Evolutionary conservation across 352 stramenopile species (phyloP), one percentile per base, ranked within the genome.

Genomic region (Phytopythium boreale): DNA sequence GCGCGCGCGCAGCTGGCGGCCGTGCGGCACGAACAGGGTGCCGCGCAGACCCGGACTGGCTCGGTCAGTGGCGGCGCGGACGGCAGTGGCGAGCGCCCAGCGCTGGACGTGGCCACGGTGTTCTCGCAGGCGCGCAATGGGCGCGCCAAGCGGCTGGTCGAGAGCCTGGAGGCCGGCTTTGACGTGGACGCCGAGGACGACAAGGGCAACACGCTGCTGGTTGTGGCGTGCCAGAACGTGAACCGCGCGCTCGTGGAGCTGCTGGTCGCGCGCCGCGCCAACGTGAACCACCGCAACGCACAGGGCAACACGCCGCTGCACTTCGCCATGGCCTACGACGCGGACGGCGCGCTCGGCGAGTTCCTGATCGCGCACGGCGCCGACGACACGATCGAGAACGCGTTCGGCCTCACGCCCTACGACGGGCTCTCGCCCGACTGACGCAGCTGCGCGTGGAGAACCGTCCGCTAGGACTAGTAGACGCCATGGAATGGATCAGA

Each of bases 311-410:
- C 95, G 19, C 73, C 94, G 29, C 74, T 98, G 52, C 95, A 98
- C 67, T 98, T 96, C 64, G 95, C 95, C 7, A 97, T 98, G 86
- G 87, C 88, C 5, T 98, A 97, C 75, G 93, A 98, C 70, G 49
- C 79, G 0, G 85, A 96, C 66, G 93, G 92, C 41, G 76, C 84
- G 39, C 69, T 98, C 8, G 93, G 84, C 60, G 90, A 98, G 75
- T 98, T 90, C 73, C 72, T 98, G 47, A 98, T 98, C 67, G 78
- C 82, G n/a, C 88, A 90, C 61, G 95, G 93, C 47, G 91, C 95
- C 11, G 91, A 98, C 69, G 92, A 98, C 66, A 96, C 87, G 27
- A 90, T 98, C 61, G 87, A 96, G 64, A 99, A 99, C 76, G 85
- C 83, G 22, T 96, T 88, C 59, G 92, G 90, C 22, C 80, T 98